phyloP scores from a whole-genome alignment of 257 asterid species.

The Nicotiana obtusifolia region DNA sequence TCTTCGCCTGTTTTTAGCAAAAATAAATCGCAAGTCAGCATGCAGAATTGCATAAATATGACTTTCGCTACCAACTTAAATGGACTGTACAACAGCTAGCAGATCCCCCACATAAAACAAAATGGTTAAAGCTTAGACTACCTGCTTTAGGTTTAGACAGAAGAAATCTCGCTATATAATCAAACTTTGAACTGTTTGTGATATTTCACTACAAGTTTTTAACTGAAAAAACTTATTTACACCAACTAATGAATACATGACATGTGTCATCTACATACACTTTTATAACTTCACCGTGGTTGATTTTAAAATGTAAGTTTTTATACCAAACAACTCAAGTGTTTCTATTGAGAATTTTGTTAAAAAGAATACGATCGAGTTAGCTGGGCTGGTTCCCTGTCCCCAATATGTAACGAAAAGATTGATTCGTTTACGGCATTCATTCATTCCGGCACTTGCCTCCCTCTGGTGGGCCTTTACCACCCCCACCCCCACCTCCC shows the following conservation, averaged over 20 bases:
- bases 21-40: not conserved
- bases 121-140: not conserved
- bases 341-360: not conserved
- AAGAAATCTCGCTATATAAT: not conserved
- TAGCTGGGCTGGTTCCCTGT: too few species aligned
- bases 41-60: not conserved
- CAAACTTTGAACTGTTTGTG: not conserved
- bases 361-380: not conserved
- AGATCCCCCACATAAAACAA: not conserved
- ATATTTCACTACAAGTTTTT: not conserved
- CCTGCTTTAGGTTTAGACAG: not conserved
- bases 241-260: not conserved
- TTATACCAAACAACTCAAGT: not conserved
- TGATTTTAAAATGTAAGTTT: not conserved
- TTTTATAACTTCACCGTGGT: not conserved
- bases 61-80: not conserved
- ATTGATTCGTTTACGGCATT: too few species aligned
- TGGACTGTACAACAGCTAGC: not conserved
- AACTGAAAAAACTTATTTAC: not conserved
- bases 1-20: not conserved
- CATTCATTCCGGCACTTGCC: too few species aligned
- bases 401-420: too few species aligned
- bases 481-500: too few species aligned
- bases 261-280: not conserved
- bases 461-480: too few species aligned